phyloP scores from a whole-genome alignment of 2,329 filamentous ascomycete genomes.

The Diaporthe humulicola region DNA sequence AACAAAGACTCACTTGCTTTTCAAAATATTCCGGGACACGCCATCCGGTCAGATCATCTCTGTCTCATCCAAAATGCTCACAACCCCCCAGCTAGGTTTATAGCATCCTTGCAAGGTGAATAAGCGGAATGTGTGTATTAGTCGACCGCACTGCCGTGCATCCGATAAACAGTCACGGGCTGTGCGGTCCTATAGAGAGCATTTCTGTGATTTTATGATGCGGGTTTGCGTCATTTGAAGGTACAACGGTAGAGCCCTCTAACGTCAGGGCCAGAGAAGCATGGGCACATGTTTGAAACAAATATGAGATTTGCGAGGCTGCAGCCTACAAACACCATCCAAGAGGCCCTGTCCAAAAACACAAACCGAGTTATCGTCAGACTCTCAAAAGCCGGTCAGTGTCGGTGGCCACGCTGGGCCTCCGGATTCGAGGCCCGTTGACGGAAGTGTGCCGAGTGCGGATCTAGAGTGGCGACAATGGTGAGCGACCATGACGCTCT shows the following conservation, averaged over 20 bases:
- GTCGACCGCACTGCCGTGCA: not conserved
- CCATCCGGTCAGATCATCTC: not conserved
- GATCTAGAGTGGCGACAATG: not conserved
- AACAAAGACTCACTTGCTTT: too few species aligned
- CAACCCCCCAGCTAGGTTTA: not conserved
- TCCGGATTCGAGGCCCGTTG: not conserved
- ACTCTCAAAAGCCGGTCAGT: not conserved
- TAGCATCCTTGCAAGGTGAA: not conserved
- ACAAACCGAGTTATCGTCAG: not conserved
- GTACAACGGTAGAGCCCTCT: not conserved
- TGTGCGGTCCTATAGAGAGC: not conserved
- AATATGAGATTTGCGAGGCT: not conserved
- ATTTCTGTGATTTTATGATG: not conserved
- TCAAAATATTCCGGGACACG: too few species aligned
- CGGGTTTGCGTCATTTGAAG: not conserved
- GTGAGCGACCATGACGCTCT: not conserved
- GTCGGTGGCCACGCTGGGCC: too few species aligned
- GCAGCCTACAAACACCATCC: too few species aligned
- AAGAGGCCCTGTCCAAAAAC: not conserved
- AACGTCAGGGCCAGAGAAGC: not conserved
- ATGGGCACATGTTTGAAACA: not conserved
- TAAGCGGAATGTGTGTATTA: too few species aligned
- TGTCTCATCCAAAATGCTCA: not conserved
- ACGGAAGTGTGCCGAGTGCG: not conserved
- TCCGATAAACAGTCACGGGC: not conserved